These are phyloP conservation scores for Boechera retrofracta DNA, from an alignment of 345 rosid genomes.

Conservation along the genomic window DNA sequence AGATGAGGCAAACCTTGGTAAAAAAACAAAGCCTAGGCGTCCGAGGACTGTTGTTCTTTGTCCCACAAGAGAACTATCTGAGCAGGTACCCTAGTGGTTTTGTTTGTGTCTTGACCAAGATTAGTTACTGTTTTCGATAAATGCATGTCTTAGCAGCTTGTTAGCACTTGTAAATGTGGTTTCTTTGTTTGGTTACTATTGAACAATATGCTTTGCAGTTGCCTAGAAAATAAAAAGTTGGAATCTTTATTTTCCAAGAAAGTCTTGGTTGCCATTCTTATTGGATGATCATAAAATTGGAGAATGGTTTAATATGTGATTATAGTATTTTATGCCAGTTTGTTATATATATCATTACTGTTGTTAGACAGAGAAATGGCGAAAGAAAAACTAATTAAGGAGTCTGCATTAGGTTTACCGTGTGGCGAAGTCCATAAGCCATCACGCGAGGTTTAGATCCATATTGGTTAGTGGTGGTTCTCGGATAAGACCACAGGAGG, in stretches of 20 bases:
- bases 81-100: conserved; percentile 59
- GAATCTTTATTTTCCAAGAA: background rate
- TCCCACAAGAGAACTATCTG: conserved; percentile 94
- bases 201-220: background rate
- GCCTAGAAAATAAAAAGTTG: background rate
- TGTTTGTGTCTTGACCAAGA: background rate
- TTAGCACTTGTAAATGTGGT: background rate
- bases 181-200: conserved; percentile 6
- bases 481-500: conserved; percentile 87
- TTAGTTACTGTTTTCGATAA: background rate
- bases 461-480: conserved; percentile 94
- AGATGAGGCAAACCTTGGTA: conserved; percentile 76
- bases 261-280: conserved; percentile 3
- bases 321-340: background rate
- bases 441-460: conserved; percentile 89
- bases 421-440: conserved; percentile 89
- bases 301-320: background rate
- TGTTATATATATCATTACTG: background rate
- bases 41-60: conserved; percentile 93
- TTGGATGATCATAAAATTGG: background rate
- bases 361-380: conserved; percentile 1
- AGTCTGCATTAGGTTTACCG: conserved; percentile 69
- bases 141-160: background rate
- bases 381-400: conserved; percentile 2
- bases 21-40: conserved; percentile 77